phyloP scores from a whole-genome alignment of 352 stramenopile species.

The Phytophthora constricta region DNA sequence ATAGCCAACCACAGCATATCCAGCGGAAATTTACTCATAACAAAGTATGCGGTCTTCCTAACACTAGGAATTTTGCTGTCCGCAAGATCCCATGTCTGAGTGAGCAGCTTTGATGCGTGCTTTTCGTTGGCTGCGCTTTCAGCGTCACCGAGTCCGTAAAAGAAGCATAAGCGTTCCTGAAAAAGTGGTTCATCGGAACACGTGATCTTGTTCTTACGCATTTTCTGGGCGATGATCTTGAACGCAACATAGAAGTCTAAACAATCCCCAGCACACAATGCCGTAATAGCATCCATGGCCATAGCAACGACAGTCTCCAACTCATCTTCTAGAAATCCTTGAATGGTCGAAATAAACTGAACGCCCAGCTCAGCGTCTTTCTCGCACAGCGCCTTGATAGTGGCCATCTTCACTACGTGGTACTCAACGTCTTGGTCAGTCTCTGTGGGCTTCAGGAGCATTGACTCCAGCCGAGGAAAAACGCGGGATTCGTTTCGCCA shows the following conservation, averaged over 20 bases:
- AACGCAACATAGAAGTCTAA: slow-evolving; percentile 80
- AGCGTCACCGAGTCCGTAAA: slow-evolving; percentile 54
- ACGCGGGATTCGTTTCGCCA: slow-evolving; percentile 74
- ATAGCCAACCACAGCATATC: slow-evolving; percentile 50
- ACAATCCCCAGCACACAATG: slow-evolving; percentile 64
- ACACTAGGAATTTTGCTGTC: slow-evolving; percentile 43
- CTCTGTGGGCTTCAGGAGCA: slow-evolving; percentile 47
- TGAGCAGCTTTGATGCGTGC: slow-evolving; percentile 49
- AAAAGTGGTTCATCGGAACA: slow-evolving; percentile 57
- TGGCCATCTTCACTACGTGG: slow-evolving; percentile 60
- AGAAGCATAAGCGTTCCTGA: slow-evolving; percentile 58
- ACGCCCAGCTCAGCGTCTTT: slow-evolving; percentile 70
- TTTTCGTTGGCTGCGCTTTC: slow-evolving; percentile 54
- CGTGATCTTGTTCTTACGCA: slow-evolving; percentile 67
- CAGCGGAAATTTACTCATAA: slow-evolving; percentile 56
- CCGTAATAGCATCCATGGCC: slow-evolving; percentile 65
- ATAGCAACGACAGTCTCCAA: slow-evolving; percentile 63
- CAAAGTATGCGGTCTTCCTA: slow-evolving; percentile 47
- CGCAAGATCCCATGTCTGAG: slow-evolving; percentile 58
- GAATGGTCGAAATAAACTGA: slow-evolving; percentile 70
- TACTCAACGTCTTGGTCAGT: slow-evolving; percentile 42
- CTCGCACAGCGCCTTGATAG: slow-evolving; percentile 68
- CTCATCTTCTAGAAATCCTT: slow-evolving; percentile 60
- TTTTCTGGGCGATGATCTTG: slow-evolving; percentile 77
- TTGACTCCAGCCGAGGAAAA: slow-evolving; percentile 62